phyloP scores from a whole-genome alignment of 805 yeast species.

The Saccharomycopsis malanga region DNA sequence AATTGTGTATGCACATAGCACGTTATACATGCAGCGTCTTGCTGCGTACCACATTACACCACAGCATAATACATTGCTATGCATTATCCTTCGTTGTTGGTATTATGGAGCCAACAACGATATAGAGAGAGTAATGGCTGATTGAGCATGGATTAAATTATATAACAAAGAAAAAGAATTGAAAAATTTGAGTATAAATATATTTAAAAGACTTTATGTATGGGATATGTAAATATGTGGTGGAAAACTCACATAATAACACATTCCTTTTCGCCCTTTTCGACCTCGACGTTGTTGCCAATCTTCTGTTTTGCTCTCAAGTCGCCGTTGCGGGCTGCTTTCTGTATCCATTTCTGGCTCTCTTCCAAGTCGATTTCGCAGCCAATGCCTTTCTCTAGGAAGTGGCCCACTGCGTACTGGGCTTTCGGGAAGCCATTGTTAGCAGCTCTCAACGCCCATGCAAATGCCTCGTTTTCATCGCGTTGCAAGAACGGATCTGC shows the following conservation, averaged over 20 bases:
- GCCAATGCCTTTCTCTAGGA: constrained; percentile 84
- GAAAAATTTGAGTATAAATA: too few relatives aligned
- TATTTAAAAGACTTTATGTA: too few relatives aligned
- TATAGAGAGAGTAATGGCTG: too few relatives aligned
- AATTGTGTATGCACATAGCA: too few relatives aligned
- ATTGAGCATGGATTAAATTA: too few relatives aligned
- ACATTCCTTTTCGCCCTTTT: constrained; percentile 27
- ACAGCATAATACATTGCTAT: too few relatives aligned
- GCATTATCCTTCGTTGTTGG: too few relatives aligned
- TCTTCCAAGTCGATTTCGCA: constrained; percentile 49
- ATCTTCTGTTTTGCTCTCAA: constrained; percentile 40
- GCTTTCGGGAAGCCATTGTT: constrained; percentile 68
- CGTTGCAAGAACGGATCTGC: constrained; percentile 73
- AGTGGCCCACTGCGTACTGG: constrained; percentile 76
- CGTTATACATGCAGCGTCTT: too few relatives aligned
- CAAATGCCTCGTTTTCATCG: constrained; percentile 81
- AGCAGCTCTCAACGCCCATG: constrained; percentile 92
- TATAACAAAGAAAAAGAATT: too few relatives aligned
- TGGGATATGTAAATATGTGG: too few relatives aligned
- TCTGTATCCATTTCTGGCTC: constrained; percentile 68
- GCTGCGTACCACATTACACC: too few relatives aligned
- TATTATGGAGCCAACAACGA: too few relatives aligned
- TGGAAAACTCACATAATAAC: constrained; percentile 27
- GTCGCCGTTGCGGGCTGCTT: constrained; percentile 61
- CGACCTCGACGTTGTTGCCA: constrained; percentile 21